Base-by-base conservation (phyloP, 345 rosid genomes). In the Corchorus olitorius region DNA sequence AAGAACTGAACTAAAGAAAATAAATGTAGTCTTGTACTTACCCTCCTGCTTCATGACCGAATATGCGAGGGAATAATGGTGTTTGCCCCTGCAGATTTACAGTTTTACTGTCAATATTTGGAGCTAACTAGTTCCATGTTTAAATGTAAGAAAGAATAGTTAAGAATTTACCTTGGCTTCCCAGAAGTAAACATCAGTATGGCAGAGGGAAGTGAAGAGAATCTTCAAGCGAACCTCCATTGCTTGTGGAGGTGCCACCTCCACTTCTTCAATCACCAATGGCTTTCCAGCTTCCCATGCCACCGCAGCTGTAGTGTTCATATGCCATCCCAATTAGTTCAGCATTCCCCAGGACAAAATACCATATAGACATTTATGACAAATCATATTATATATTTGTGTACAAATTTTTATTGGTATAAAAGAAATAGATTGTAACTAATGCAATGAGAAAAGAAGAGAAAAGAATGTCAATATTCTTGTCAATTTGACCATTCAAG, bases 261-360 rank as follows among this genome's bases (percentile, higher is more conserved):
- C 80, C 56, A 81, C 80, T 12, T 77, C 77, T 68, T 81, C 80
- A 0, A 81, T 77, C 60, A 77, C 78, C 71, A 81, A 69, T 43
- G 80, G 83, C 83, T 81, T 81, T 43, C 77, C 77, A 16, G 83
- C 80, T 49, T 81, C 83, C 83, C 80, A 81, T 59, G 83, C 83
- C 56, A 81, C 83, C 4, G 83, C 83, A 77, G 83, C 83, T 81
- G 35, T 27, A 27, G 27, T 27, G 27, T 27, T n/a, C n/a, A 27
- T 27, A 27, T 27, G 27, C 27, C 27, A 27, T 27, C 27, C 27
- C 27, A 27, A 27, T 27, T 27, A 27, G 27, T 27, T 27, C 27
- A 27, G 27, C 27, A 27, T 27, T 27, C 27, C 1, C 27, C 27
- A 27, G 27, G 27, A 27, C 1, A 27, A 27, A 27, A 27, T 27